A percentile compares a stretch with the other conserved stretches of the same genome.
phyloP scores from a whole-genome alignment of 306 rosid genomes.

The Medicago ruthenica region DNA sequence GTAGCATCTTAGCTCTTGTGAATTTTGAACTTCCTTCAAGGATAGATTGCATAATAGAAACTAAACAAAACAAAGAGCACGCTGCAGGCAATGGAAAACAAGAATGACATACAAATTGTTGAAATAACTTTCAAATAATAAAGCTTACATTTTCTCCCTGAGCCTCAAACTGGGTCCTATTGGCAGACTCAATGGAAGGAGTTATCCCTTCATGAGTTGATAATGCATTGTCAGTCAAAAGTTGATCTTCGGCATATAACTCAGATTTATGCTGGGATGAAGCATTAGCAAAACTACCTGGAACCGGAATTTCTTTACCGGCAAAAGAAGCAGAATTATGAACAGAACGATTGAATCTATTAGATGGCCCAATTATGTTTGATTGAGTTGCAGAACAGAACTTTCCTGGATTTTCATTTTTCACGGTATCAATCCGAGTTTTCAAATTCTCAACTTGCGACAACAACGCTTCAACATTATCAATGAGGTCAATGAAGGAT shows the following conservation, averaged over 20 bases:
- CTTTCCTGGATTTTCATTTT: conserved; percentile 63
- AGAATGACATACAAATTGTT: no score
- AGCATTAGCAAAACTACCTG: conserved; percentile 40
- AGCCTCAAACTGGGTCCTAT: conserved; percentile 46
- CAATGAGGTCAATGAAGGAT: conserved; percentile 52
- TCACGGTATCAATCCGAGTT: conserved; percentile 63
- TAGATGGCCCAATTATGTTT: conserved; percentile 47
- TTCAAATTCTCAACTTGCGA: conserved; percentile 65
- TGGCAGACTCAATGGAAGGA: conserved; percentile 47
- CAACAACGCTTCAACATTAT: conserved; percentile 58
- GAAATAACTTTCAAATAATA: background rate
- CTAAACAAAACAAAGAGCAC: no score
- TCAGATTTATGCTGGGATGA: conserved; percentile 44
- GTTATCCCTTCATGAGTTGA: conserved; percentile 45
- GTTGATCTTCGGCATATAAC: conserved; percentile 44
- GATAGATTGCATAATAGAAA: background rate
- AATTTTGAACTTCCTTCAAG: background rate
- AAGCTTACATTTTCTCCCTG: conserved; percentile 56
- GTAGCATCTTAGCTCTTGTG: background rate
- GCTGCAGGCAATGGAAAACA: no score
- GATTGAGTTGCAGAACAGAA: conserved; percentile 52
- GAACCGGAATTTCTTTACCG: conserved; percentile 16
- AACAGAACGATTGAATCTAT: conserved; percentile 46
- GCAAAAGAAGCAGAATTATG: conserved; percentile 51
- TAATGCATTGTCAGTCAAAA: conserved; percentile 49